Conservation (phyloP, 345 rosid genomes). For the Populus simonii region DNA sequence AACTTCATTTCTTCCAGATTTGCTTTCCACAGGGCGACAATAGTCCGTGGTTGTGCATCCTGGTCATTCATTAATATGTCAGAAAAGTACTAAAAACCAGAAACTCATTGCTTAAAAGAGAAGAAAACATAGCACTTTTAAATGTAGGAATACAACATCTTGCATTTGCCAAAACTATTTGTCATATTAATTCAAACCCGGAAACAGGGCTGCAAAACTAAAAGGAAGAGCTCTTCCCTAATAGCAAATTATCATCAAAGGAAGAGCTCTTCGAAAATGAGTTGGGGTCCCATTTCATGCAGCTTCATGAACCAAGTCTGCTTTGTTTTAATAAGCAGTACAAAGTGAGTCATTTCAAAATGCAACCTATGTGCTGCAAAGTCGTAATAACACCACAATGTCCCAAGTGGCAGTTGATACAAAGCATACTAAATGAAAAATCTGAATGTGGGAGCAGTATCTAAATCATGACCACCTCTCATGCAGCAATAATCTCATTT, state of each 20-base stretch:
- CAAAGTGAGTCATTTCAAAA: background rate
- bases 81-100: background rate
- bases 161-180: background rate
- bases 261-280: background rate
- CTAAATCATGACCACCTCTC: background rate
- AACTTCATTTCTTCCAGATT: conserved; percentile 75
- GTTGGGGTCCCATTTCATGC: background rate
- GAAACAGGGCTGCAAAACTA: background rate
- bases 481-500: background rate
- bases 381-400: background rate
- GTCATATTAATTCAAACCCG: background rate
- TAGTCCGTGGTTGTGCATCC: conserved; percentile 81
- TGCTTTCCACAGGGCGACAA: conserved; percentile 83
- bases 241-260: background rate
- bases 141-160: background rate
- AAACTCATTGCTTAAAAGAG: background rate
- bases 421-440: background rate
- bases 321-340: background rate
- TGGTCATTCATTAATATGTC: conserved; percentile 33
- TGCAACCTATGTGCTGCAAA: background rate
- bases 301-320: background rate
- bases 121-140: background rate
- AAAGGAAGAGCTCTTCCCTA: background rate
- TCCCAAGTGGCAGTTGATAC: background rate
- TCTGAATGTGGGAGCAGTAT: background rate